A percentile compares a stretch with the other conserved stretches of the same genome.
These are phyloP conservation scores for Vicia sativa DNA, from an alignment of 306 rosid species.

Conservation along the genomic window DNA sequence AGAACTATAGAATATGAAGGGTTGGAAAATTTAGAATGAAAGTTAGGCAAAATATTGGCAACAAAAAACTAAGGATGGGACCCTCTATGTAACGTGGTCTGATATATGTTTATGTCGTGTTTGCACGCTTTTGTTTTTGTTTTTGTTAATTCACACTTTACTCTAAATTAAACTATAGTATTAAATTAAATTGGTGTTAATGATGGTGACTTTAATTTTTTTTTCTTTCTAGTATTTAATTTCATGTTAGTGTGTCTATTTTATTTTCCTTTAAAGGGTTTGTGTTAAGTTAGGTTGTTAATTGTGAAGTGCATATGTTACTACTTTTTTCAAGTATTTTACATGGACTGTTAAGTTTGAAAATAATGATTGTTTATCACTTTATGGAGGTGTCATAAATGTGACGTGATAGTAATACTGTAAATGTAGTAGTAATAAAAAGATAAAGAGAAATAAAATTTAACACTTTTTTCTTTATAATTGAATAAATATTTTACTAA, in stretches of 20 bases:
- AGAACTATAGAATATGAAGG: neutral
- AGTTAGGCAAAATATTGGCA: conserved; percentile 39
- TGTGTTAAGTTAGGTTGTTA: conserved; percentile 30
- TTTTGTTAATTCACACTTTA: conserved; percentile 25
- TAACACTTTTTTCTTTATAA: too few relatives aligned
- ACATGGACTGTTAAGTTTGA: conserved; percentile 34
- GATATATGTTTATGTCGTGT: conserved; percentile 80
- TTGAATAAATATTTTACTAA: neutral
- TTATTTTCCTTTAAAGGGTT: neutral
- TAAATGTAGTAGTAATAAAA: too few relatives aligned
- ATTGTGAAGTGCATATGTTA: conserved; percentile 16
- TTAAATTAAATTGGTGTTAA: conserved; percentile 23
- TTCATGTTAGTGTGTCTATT: conserved; percentile 12
- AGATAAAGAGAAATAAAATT: too few relatives aligned
- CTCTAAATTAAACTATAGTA: conserved; percentile 31
- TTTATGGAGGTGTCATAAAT: neutral
- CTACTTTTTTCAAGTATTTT: conserved; percentile 32
- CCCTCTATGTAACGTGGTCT: conserved; percentile 61
- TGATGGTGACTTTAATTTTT: conserved; percentile 19
- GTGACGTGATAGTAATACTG: neutral
- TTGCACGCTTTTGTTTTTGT: conserved; percentile 71
- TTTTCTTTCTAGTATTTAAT: neutral
- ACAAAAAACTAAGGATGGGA: conserved; percentile 50
- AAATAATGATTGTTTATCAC: conserved; percentile 7
- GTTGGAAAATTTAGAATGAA: conserved; percentile 21